These are phyloP conservation scores for Lagenidium sp. DNA, from an alignment of 352 stramenopile genomes.

Conservation along the genomic window DNA sequence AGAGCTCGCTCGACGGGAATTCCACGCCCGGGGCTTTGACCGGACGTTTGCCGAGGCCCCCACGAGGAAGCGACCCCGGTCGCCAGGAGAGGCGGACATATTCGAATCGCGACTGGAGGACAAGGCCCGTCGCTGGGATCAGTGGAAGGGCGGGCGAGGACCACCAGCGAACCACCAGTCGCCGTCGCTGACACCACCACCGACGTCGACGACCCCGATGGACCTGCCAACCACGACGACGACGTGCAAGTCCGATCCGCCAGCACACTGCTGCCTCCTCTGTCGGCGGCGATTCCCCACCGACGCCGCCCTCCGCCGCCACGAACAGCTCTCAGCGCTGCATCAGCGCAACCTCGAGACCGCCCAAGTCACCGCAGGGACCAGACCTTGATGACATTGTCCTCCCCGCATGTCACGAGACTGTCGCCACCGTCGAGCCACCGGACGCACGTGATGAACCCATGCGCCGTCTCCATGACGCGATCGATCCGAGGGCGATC, in stretches of 20 bases:
- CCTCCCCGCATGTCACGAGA: conserved; percentile 40
- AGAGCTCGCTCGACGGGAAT: conserved; percentile 40
- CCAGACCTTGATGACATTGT: conserved; percentile 72
- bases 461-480: conserved; percentile 37
- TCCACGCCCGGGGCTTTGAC: conserved; percentile 53
- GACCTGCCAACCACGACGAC: background rate
- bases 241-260: background rate
- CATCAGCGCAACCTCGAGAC: conserved; percentile 12
- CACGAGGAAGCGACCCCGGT: background rate
- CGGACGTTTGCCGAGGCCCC: conserved; percentile 24
- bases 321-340: conserved; percentile 46
- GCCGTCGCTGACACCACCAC: too few relatives aligned
- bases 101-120: background rate
- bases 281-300: conserved; percentile 66
- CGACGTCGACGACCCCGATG: too few relatives aligned
- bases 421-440: conserved; percentile 31
- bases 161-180: background rate
- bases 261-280: conserved; percentile 39
- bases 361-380: conserved; percentile 17
- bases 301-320: conserved; percentile 24
- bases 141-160: conserved; percentile 5
- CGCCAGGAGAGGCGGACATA: background rate
- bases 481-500: conserved; percentile 22
- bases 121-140: conserved; percentile 2
- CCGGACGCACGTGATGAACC: conserved; percentile 51